These are phyloP conservation scores for Nemania sp. DNA, from an alignment of 2,329 filamentous ascomycete species.

Conservation along the genomic window DNA sequence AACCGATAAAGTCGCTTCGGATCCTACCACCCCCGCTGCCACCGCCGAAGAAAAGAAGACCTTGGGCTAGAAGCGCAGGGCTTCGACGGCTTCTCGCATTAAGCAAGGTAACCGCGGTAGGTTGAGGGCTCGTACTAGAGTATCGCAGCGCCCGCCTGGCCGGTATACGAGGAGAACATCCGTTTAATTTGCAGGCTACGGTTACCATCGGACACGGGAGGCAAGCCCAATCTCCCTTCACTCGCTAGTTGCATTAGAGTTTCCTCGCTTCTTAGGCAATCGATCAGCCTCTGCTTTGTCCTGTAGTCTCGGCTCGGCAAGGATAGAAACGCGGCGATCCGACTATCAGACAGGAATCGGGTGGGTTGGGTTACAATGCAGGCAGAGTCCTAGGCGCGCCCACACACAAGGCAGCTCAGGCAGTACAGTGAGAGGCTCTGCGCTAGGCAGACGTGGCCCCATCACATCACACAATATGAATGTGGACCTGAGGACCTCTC, in stretches of 20 bases:
- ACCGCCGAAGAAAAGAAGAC: constrained; percentile 33
- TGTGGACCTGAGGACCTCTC: background rate
- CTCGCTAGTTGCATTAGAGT: background rate
- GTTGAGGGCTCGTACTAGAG: constrained; percentile 8
- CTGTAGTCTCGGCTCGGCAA: background rate
- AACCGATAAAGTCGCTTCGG: constrained; percentile 22
- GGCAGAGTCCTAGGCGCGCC: background rate
- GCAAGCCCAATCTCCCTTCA: background rate
- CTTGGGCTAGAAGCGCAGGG: constrained; percentile 28
- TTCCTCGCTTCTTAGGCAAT: constrained; percentile 1
- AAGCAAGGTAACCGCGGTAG: constrained; percentile 14
- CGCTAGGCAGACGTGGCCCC: constrained; percentile 19
- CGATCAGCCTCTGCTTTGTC: background rate
- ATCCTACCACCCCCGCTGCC: constrained; percentile 20
- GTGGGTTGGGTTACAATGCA: constrained; percentile 11
- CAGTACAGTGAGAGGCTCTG: constrained; percentile 12
- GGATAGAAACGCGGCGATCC: constrained; percentile 5
- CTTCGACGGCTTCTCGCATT: constrained; percentile 9
- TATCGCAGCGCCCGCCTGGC: background rate
- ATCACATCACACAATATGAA: background rate
- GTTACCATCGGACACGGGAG: background rate
- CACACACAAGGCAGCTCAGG: constrained; percentile 21
- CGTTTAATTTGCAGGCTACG: constrained; percentile 8
- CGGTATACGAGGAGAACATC: constrained; percentile 4
- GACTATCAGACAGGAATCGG: background rate